Conservation (phyloP, 2,329 filamentous ascomycete species). For the Colletotrichum eremochloae region DNA sequence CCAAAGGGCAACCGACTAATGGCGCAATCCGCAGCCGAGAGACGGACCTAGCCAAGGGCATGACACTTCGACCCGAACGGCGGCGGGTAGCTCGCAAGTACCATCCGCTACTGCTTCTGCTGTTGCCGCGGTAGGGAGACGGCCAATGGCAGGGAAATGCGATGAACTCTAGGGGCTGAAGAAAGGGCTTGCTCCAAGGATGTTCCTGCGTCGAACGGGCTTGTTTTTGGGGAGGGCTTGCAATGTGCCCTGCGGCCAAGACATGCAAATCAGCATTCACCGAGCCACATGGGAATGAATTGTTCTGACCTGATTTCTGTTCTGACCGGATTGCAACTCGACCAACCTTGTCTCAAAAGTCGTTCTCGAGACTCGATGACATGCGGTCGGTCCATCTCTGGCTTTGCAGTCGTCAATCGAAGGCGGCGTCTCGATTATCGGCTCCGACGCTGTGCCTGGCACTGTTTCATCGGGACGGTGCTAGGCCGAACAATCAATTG, state of each 20-base stretch:
- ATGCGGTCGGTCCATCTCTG: neutral
- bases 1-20: neutral
- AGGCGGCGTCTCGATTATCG: neutral
- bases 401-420: neutral
- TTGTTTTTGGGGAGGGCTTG: conserved; percentile 19
- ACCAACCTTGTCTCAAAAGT: neutral
- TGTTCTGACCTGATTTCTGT: conserved; percentile 21
- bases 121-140: neutral
- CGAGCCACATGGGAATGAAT: conserved; percentile 11
- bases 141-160: conserved; percentile 18
- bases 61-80: conserved; percentile 7
- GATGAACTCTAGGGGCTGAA: conserved; percentile 36
- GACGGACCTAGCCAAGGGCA: neutral
- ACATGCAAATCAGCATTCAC: conserved; percentile 26
- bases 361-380: conserved; percentile 14
- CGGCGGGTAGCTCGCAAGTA: conserved; percentile 27
- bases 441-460: neutral
- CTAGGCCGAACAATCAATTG: conserved; percentile 9
- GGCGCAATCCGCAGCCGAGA: conserved; percentile 13
- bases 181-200: conserved; percentile 34
- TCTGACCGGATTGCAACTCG: neutral
- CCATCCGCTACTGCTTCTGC: conserved; percentile 19
- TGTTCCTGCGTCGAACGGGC: conserved; percentile 31
- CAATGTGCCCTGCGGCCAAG: conserved; percentile 6
- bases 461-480: neutral